Evolutionary conservation across 345 rosid species (phyloP), one percentile per base, ranked within the genome.

Genomic region (Luvunga scandens): DNA sequence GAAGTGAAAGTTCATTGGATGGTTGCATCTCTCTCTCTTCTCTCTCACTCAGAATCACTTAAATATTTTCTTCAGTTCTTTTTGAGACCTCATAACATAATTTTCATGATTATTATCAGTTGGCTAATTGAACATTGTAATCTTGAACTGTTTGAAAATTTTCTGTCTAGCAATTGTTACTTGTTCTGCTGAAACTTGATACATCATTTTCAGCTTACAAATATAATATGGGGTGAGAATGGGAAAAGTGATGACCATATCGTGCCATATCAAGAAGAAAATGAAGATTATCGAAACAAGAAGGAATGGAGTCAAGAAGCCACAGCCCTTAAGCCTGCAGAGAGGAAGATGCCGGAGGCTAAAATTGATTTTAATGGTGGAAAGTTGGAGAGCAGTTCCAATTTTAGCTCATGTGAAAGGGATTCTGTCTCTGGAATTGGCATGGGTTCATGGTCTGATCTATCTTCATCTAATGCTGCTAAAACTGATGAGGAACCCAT

Each of bases 181-280:
- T 53, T 60, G 68, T 50, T 25, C 71, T 76, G 77, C 74, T 74
- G 28, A 66, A 79, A 27, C 53, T 80, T 48, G 63, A 61, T 66
- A 55, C 39, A 45, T 24, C 70, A n/a, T 84, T 85, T 82, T 84
- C 91, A 97, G 99, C 85, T 94, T 75, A 82, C 88, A 18, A 89
- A 88, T 84, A 97, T 97, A 86, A 86, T 91, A 97, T 94, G 98
- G 98, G 92, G 85, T 81, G 93, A 89, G 88, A 87, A 85, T 77
- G 89, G 85, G 64, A 88, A 89, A 78, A 81, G 84, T 66, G 97
- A 86, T 71, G 97, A 93, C 81, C 93, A 88, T 88, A 86, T 91
- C 66, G 95, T 96, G 82, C 97, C 99, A 65, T 89, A 79, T 84
- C 90, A 76, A 73, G 89, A 75, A 63, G 83, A 73, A 79, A 84